Conservation (phyloP, 306 rosid genomes). For the Amphicarpaea edgeworthii region DNA sequence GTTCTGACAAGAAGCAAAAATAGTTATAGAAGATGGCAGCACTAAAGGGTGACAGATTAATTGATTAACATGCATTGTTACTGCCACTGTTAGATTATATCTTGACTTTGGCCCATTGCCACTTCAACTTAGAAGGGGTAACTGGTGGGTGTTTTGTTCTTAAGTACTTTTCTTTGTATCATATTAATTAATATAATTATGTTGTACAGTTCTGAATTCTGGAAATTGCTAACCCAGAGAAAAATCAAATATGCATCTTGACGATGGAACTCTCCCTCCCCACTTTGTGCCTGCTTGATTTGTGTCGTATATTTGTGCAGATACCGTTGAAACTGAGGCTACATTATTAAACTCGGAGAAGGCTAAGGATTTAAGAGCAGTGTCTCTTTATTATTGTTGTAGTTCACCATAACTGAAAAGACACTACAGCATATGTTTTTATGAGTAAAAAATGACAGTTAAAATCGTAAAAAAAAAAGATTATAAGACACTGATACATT, state of each 20-base stretch:
- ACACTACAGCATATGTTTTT: not conserved
- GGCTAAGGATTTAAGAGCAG: not conserved
- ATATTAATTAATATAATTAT: slow-evolving; percentile 37
- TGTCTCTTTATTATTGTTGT: not conserved
- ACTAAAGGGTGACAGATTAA: slow-evolving; percentile 10
- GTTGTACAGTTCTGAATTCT: slow-evolving; percentile 57
- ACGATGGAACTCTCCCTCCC: slow-evolving; percentile 24
- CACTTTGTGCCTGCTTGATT: not conserved
- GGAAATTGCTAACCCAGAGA: slow-evolving; percentile 44
- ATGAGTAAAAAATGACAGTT: not conserved
- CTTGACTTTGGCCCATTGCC: slow-evolving; percentile 27
- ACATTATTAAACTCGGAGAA: not conserved
- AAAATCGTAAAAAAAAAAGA: not conserved
- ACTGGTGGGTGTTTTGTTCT: slow-evolving; percentile 36
- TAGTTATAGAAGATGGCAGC: slow-evolving; percentile 23
- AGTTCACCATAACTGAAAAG: not conserved
- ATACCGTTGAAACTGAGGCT: not conserved
- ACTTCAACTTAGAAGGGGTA: slow-evolving; percentile 41
- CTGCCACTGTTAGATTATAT: slow-evolving; percentile 37
- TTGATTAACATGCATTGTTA: slow-evolving; percentile 25
- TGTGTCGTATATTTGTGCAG: not conserved
- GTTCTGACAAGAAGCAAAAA: slow-evolving; percentile 58
- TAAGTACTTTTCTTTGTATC: slow-evolving; percentile 39
- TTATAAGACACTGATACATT: not conserved
- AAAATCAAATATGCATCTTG: slow-evolving; percentile 30